A percentile compares a stretch with the other conserved stretches of the same genome.
phyloP scores from a whole-genome alignment of 352 stramenopile species.

The Thraustochytrium sp. region DNA sequence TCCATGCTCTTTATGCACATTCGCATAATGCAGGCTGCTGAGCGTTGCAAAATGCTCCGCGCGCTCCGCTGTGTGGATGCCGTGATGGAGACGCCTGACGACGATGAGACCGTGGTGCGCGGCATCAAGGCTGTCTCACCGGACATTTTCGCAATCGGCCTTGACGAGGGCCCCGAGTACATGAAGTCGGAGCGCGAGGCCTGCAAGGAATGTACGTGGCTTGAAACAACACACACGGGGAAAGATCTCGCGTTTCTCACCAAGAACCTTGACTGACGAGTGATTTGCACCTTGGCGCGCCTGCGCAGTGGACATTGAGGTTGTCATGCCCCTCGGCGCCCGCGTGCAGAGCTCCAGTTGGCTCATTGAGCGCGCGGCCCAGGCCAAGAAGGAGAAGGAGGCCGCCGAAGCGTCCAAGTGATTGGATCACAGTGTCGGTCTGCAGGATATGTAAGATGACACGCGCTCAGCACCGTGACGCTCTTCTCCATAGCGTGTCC shows the following conservation, averaged over 20 bases:
- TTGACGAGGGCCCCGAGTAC: constrained; percentile 44
- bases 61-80: constrained; percentile 33
- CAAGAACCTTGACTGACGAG: neutral
- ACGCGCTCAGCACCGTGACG: too few species aligned
- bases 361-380: constrained; percentile 31
- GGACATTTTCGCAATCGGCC: constrained; percentile 41
- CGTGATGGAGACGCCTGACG: constrained; percentile 31
- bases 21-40: neutral
- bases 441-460: too few species aligned
- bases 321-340: constrained; percentile 35
- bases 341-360: constrained; percentile 32
- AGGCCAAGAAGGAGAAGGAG: neutral
- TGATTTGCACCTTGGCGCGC: neutral
- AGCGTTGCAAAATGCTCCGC: constrained; percentile 43
- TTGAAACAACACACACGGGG: too few species aligned
- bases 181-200: constrained; percentile 43
- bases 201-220: constrained; percentile 2
- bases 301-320: constrained; percentile 13
- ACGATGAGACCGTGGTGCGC: neutral
- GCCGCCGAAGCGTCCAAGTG: neutral
- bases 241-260: too few species aligned
- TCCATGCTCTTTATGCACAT: too few species aligned
- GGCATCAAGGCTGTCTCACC: constrained; percentile 32
- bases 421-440: too few species aligned
- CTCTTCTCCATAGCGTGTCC: too few species aligned